Evolutionary conservation across 129 eudicot species (phyloP), one percentile per base, ranked within the genome.

Genomic region (Pseudognaphalium luteoalbum): DNA sequence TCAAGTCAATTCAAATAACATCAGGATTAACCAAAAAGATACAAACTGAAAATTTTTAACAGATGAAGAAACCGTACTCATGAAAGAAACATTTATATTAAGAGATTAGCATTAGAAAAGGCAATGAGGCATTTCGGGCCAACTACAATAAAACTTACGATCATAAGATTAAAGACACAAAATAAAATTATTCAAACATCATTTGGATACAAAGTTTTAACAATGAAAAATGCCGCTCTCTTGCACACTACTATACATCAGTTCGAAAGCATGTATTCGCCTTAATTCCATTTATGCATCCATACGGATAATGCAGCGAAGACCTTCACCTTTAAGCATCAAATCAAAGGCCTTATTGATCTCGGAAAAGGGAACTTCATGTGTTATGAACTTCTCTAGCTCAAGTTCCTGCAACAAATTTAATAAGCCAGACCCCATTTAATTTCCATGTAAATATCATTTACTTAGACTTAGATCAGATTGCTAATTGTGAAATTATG

Each of bases 281-380:
- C 8, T 73, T 19, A 6, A 54, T 7, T 58, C 64, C 2, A 44
- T 28, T 39, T 83, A 78, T 33, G 37, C 83, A 51, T 63, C 87
- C 87, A 83, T 83, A 6, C 81, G 83, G 56, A 83, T 83, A 35
- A 83, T 79, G 60, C 87, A 83, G 8, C 87, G 83, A 32, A 83
- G 75, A 42, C 87, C 81, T 69, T 83, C 87, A 5, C 87, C 87
- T 64, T 83, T 83, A 37, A 78, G 77, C 84, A 83, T 83, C 73
- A 66, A 70, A 15, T 83, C 87, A 68, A 83, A 83, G 1, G 87
- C 87, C 60, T 75, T 83, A 74, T 83, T 83, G 72, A 83, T 83
- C 70, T 83, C 84, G 1, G 87, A 74, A 76, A 83, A 83, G 7
- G 84, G 70, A 9, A 83, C 81, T 54, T 80, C 80, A 70, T 79